These are phyloP conservation scores for Colletotrichum camelliae DNA, from an alignment of 2,329 filamentous ascomycete species.

Conservation along the genomic window DNA sequence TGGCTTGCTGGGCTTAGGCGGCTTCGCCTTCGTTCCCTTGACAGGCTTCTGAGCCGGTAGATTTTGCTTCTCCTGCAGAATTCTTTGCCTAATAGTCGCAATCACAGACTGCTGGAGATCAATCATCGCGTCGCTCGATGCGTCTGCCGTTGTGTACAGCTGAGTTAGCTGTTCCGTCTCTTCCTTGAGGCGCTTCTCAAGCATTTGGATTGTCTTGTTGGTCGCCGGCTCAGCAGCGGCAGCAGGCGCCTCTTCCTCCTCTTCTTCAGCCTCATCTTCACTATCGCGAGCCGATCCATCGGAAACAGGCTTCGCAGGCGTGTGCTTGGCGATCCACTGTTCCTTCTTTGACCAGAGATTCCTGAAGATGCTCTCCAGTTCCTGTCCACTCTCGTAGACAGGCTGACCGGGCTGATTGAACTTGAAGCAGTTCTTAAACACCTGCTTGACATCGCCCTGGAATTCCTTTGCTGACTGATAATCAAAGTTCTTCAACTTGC, in stretches of 20 bases:
- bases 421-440: constrained; percentile 88
- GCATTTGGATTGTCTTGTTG: constrained; percentile 51
- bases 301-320: constrained; percentile 58
- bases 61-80: constrained; percentile 74
- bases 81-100: constrained; percentile 70
- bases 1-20: constrained; percentile 58
- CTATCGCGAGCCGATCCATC: constrained; percentile 69
- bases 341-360: constrained; percentile 79
- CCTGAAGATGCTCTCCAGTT: constrained; percentile 78
- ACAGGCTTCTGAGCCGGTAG: constrained; percentile 60
- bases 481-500: constrained; percentile 77
- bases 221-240: constrained; percentile 50
- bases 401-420: constrained; percentile 83
- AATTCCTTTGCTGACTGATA: constrained; percentile 87
- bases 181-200: constrained; percentile 57
- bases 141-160: constrained; percentile 53
- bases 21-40: constrained; percentile 63
- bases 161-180: constrained; percentile 65
- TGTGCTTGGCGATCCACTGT: constrained; percentile 79
- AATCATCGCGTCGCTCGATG: constrained; percentile 57
- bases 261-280: constrained; percentile 75
- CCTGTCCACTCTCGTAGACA: constrained; percentile 74
- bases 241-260: constrained; percentile 69
- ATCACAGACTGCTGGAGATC: constrained; percentile 67
- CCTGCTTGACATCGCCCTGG: constrained; percentile 79